These are phyloP conservation scores for Salpingoeca rosetta DNA, from an alignment of 78 protist species.

Conservation along the genomic window DNA sequence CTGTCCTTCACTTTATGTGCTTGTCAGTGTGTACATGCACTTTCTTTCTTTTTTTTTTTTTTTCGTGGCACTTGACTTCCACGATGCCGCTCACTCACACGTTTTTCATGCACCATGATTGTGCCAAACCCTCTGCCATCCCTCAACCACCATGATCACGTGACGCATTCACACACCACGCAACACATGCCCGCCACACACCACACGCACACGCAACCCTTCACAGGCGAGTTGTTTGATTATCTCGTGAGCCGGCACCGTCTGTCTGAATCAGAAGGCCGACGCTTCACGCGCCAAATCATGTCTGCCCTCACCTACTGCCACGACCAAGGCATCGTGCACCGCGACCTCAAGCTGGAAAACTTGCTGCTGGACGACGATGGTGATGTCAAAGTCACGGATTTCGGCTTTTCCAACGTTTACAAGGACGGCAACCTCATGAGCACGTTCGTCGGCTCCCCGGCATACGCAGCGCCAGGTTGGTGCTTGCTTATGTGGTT, in stretches of 20 bases:
- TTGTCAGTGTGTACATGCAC: too few relatives aligned
- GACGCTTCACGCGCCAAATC: slow-evolving; percentile 69
- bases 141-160: too few relatives aligned
- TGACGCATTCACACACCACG: too few relatives aligned
- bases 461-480: slow-evolving; percentile 5
- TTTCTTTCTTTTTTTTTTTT: too few relatives aligned
- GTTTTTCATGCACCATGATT: too few relatives aligned
- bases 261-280: slow-evolving; percentile 59
- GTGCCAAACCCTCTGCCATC: too few relatives aligned
- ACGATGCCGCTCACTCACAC: too few relatives aligned
- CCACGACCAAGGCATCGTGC: slow-evolving; percentile 68
- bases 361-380: slow-evolving; percentile 71
- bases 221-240: slow-evolving; percentile 88
- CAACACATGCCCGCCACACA: too few relatives aligned
- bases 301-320: slow-evolving; percentile 73
- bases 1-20: too few relatives aligned
- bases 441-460: slow-evolving; percentile 21
- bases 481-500: not conserved
- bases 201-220: too few relatives aligned
- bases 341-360: slow-evolving; percentile 98
- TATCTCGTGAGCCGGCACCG: slow-evolving; percentile 60
- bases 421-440: slow-evolving; percentile 29
- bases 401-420: slow-evolving; percentile 78
- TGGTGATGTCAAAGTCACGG: slow-evolving; percentile 76
- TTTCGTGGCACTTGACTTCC: too few relatives aligned